Conservation (phyloP, 371 early-diverging fungal genomes). For the Mortierella sp. region DNA sequence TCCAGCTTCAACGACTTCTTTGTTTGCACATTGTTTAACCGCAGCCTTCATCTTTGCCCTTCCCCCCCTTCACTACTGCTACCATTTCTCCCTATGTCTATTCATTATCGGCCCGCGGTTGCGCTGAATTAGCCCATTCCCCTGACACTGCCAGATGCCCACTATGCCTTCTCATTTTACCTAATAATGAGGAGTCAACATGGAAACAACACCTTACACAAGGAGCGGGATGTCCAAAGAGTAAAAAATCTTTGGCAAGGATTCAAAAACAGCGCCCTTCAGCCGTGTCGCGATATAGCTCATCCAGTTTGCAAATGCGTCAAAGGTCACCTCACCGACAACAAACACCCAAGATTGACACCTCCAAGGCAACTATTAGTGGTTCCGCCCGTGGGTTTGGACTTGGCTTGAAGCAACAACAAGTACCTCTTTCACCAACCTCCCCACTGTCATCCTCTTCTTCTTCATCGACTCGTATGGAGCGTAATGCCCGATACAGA, state of each 20-base stretch:
- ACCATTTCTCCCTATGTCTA: no score
- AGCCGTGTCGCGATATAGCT: background rate
- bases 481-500: background rate
- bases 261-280: background rate
- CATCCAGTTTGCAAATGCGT: no score
- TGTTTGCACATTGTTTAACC: background rate
- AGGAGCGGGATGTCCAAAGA: conserved; percentile 66
- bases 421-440: conserved; percentile 11
- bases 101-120: background rate
- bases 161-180: conserved; percentile 66
- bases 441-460: conserved; percentile 19
- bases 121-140: no score
- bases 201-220: conserved; percentile 75
- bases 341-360: background rate
- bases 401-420: background rate
- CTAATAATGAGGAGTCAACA: conserved; percentile 66
- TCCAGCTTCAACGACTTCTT: background rate
- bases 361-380: background rate
- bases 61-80: no score
- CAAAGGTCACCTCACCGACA: background rate
- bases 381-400: background rate
- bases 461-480: conserved; percentile 3
- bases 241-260: conserved; percentile 20
- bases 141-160: conserved; percentile 66
- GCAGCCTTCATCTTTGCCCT: conserved; percentile 2